Evolutionary conservation across 768 basidiomycete genomes (phyloP), one percentile per base, ranked within the genome.

Genomic region (Trametes cingulata): DNA sequence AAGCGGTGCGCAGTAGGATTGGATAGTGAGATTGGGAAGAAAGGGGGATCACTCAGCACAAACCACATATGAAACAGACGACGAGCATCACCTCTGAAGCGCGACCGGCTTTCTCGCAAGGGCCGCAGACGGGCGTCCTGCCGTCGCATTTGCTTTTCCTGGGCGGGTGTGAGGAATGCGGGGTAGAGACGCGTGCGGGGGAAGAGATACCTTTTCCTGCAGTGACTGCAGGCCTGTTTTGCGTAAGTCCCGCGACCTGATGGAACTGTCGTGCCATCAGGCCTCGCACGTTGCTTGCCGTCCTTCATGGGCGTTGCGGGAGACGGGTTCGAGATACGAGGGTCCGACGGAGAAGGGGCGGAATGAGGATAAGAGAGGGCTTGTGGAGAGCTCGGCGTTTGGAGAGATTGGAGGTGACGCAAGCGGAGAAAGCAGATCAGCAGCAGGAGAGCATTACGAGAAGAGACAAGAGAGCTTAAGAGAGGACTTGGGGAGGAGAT

Each of bases 111-210:
- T 60, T 49, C 2, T 55, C 63, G 56, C 73, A 74, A 6, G 73
- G 65, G 3, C 69, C 68, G 42, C 73, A 74, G 9, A 68, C 62
- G 1, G 73, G 73, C 20, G 68, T 62, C 22, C 64, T 52, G 10
- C 73, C 73, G 47, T 74, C 72, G 58, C 73, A 74, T 43, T 71
- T 73, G 50, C 69, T 71, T 61, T 74, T 74, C 40, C 73, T 74
- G 55, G 7, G 52, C 3, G 15, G n/a, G 17, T 13, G 14, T 13
- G 35, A 39, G 19, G 19, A 4, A 25, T 22, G 35, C 13, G 46
- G 42, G 35, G 55, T 3, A 27, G 15, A 41, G 39, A 24, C 40
- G 48, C 0, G 33, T 36, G 41, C 9, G 42, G 48, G 24, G 53
- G 20, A 15, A 43, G 22, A 51, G 65, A 27, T 17, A 71, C 72